Base-by-base conservation (phyloP, 73 alveolate species). In the Paramecium tetraurelia region DNA sequence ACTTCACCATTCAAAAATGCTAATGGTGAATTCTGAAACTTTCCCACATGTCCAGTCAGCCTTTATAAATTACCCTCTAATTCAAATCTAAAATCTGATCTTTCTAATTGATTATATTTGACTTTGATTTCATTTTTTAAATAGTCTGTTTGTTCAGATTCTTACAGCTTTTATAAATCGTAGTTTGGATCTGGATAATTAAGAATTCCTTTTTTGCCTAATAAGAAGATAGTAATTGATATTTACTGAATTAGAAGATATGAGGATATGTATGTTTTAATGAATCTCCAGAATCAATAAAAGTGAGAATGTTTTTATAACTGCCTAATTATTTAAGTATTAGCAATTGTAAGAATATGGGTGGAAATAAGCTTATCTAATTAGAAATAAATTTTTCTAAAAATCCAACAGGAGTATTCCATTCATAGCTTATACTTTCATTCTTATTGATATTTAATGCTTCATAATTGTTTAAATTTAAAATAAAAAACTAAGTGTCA, bases 351-450 rank as follows among this genome's bases (percentile, higher is more conserved):
- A 72, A 38, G 40, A 72, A 72, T 36, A 72, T 72, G 0, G 86
- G 86, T 35, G 86, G 86, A 36, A 72, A 72, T 35, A 72, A 40
- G 5, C 20, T 72, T 14, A 72, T 72, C 27, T 72, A 36, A 38
- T 72, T 72, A 16, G 36, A 12, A 1, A 72, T 72, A 38, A 31
- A 72, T 22, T 72, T 40, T 29, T 72, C 59, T 4, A 72, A 36
- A 43, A 72, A 72, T 35, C 59, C 59, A 14, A 20, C 2, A 4
- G 86, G 86, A 72, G 86, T 72, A 72, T 72, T 72, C 86, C 86
- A 72, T 36, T 72, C 63, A 33, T 72, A 72, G 9, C 58, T 21
- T 35, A 20, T 36, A 21, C 59, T 36, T 36, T 72, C 86, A 72
- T 20, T 22, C 5, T 35, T 72, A 72, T 72, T 72, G 16, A 72